These are phyloP conservation scores for Phycomyces nitens DNA, from an alignment of 192 early-diverging fungal genomes.

Conservation along the genomic window DNA sequence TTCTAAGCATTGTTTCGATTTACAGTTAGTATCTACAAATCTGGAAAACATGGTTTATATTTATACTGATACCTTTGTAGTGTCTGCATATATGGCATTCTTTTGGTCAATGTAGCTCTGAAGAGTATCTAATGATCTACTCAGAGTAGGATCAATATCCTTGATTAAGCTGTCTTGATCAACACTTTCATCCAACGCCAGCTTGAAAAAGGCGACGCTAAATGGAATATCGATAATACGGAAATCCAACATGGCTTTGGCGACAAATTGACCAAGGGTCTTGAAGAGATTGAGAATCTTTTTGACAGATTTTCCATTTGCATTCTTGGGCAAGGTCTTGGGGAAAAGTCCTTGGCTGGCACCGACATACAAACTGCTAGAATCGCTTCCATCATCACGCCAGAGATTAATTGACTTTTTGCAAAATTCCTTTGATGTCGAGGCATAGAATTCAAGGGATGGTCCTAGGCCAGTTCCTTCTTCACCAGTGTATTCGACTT, in stretches of 20 bases:
- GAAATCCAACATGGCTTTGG: conserved; percentile 83
- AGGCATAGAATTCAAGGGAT: conserved; percentile 88
- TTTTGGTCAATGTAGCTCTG: conserved; percentile 63
- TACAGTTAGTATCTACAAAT: not conserved
- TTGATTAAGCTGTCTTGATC: conserved; percentile 22
- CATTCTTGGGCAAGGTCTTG: conserved; percentile 27
- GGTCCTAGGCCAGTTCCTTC: conserved; percentile 90
- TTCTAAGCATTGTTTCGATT: not conserved
- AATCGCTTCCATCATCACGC: conserved; percentile 52
- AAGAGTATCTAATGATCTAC: conserved; percentile 63
- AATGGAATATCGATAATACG: conserved; percentile 85
- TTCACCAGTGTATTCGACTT: conserved; percentile 94
- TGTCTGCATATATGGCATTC: conserved; percentile 50
- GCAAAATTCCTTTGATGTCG: conserved; percentile 71
- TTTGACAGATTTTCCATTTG: conserved; percentile 30
- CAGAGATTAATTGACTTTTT: conserved; percentile 61
- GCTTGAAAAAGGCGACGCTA: conserved; percentile 67
- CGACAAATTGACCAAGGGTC: conserved; percentile 80
- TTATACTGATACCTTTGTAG: conserved; percentile 32
- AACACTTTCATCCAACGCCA: conserved; percentile 49
- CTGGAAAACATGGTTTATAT: not conserved
- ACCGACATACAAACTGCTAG: conserved; percentile 37
- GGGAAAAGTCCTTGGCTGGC: conserved; percentile 55
- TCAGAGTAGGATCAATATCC: conserved; percentile 63
- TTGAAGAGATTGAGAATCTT: conserved; percentile 63